A percentile compares a stretch with the other conserved stretches of the same genome.
Evolutionary conservation across 345 rosid species (phyloP).

Genomic region (Sisymbrium irio): DNA sequence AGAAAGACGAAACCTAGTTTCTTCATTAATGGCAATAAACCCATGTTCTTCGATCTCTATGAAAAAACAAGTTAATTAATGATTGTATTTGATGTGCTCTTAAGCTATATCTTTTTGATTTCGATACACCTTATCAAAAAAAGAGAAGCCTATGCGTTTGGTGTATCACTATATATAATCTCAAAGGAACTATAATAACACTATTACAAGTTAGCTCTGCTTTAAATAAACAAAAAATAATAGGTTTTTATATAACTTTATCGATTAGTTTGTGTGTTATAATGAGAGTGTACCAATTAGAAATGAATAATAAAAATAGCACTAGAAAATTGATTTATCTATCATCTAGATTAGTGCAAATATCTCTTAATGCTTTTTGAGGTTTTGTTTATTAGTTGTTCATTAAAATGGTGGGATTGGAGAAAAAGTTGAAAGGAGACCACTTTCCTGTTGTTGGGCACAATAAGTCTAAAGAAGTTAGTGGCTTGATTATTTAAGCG

Average conservation of each 20-base stretch:
- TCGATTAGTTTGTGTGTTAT: neutral
- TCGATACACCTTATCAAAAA: constrained; percentile 11
- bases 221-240: neutral
- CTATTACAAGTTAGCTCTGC: neutral
- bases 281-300: constrained; percentile 1
- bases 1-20: constrained; percentile 49
- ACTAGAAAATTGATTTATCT: neutral
- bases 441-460: constrained; percentile 61
- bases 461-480: constrained; percentile 56
- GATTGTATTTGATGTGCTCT: constrained; percentile 21
- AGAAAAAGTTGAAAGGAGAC: constrained; percentile 46
- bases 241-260: neutral
- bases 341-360: neutral
- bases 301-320: neutral
- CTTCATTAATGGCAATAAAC: constrained; percentile 34
- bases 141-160: constrained; percentile 27
- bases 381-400: constrained; percentile 35
- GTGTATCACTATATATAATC: constrained; percentile 31
- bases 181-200: constrained; percentile 4
- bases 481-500: no score
- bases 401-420: constrained; percentile 29
- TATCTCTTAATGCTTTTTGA: neutral
- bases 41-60: constrained; percentile 30
- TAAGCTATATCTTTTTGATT: constrained; percentile 7
- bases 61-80: neutral